Base-by-base conservation (phyloP, 352 stramenopile genomes). In the Phytophthora europaea region DNA sequence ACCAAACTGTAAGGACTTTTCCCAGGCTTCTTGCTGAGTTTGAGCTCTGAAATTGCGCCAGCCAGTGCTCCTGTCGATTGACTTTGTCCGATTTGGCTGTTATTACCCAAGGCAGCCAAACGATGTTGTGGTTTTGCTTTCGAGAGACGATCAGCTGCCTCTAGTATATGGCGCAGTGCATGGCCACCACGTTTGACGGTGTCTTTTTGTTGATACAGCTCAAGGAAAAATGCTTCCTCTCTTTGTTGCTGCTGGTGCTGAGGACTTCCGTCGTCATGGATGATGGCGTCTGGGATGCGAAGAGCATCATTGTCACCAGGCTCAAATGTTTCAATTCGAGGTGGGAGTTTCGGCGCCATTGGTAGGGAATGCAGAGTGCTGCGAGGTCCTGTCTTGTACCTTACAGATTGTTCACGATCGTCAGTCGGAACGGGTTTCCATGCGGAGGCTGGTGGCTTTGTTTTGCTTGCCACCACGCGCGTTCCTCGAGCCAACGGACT, bases 131-230 rank as follows among this genome's bases (percentile, higher is more conserved):
- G 81, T 38, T 82, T 84, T 43, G 74, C 79, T 54, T 80, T 70
- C 2, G 75, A 72, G 0, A 94, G 65, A 16, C 75, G 73, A 52
- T 81, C 69, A 1, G 85, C 80, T 34, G 83, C 90, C 36, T 91
- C 88, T 28, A 95, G 65, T 73, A 94, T 93, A 75, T 95, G 85
- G 1, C 82, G 75, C n/a, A 95, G 67, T 12, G 87, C 83, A 53
- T 95, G 86, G 6, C 75, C 72, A 45, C 60, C 65, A 52, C 59
- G 48, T 26, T 84, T 80, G 4, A 69, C 53, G 0, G 85, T 65
- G 15, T 83, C 65, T 59, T 89, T 88, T 15, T 91, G 79, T 53
- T 89, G 76, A 36, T 92, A 85, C 1, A 94, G 67, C 40, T 94
- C 88, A 16, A 80, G 80, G 50, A 95, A 94, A 64, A 95, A 93